These are phyloP conservation scores for Lactifluus volemus DNA, from an alignment of 768 basidiomycete genomes.

Conservation along the genomic window DNA sequence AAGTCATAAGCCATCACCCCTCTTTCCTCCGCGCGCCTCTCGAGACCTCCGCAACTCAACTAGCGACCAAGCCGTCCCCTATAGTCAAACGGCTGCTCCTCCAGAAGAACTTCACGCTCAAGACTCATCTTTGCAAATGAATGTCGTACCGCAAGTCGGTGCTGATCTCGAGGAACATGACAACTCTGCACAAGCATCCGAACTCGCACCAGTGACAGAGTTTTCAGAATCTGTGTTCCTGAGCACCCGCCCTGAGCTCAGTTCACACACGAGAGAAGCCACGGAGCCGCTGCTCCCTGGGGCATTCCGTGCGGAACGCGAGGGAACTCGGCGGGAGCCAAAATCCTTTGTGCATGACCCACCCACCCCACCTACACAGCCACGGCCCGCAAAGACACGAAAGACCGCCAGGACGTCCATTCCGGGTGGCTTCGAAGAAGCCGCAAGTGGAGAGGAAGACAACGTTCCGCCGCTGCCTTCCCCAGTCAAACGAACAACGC, in stretches of 20 bases:
- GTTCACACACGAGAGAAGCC: background rate
- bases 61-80: background rate
- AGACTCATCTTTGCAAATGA: background rate
- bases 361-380: constrained; percentile 12
- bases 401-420: constrained; percentile 7
- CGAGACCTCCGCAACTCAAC: background rate
- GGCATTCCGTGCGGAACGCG: constrained; percentile 5
- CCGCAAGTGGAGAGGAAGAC: constrained; percentile 16
- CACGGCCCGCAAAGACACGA: constrained; percentile 12
- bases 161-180: background rate
- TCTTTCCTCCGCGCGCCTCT: background rate
- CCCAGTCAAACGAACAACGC: constrained; percentile 13
- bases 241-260: background rate
- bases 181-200: background rate
- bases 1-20: background rate
- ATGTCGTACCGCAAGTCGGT: background rate
- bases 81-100: background rate
- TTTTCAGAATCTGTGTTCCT: constrained; percentile 13
- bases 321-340: background rate
- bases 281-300: constrained; percentile 11
- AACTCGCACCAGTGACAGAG: constrained; percentile 1
- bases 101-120: background rate
- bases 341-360: constrained; percentile 7
- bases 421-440: constrained; percentile 11
- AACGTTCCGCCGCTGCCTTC: constrained; percentile 16